Evolutionary conservation across 1,284 basidiomycete genomes (phyloP).

Genomic region (Vanrija pseudolonga): DNA sequence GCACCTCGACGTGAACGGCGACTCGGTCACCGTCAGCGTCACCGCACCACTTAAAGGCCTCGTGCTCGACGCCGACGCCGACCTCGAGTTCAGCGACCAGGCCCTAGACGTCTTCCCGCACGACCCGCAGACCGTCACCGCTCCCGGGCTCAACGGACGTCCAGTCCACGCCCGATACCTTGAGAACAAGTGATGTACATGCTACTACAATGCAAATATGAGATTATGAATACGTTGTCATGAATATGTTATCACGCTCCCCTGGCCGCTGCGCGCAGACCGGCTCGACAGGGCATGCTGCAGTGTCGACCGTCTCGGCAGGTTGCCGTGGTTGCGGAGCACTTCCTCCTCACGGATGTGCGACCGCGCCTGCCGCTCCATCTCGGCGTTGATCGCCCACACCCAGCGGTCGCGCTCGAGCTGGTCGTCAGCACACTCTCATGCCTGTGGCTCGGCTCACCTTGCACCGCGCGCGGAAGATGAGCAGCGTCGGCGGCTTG

Average conservation of each 20-base stretch:
- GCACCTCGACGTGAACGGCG: slow-evolving; percentile 51
- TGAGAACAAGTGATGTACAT: neutral
- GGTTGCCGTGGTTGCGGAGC: slow-evolving; percentile 30
- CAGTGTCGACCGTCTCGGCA: slow-evolving; percentile 20
- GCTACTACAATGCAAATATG: too few relatives aligned
- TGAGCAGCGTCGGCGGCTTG: slow-evolving; percentile 25
- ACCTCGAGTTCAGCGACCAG: slow-evolving; percentile 64
- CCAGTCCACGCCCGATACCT: neutral
- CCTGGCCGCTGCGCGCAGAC: neutral
- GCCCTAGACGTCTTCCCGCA: slow-evolving; percentile 78
- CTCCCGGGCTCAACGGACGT: slow-evolving; percentile 54
- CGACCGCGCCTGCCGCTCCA: slow-evolving; percentile 39
- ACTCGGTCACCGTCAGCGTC: slow-evolving; percentile 60
- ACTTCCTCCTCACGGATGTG: slow-evolving; percentile 29
- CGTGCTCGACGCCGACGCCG: slow-evolving; percentile 66
- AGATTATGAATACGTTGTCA: too few relatives aligned
- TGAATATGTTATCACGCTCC: too few relatives aligned
- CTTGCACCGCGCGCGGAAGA: slow-evolving; percentile 45
- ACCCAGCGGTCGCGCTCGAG: slow-evolving; percentile 50
- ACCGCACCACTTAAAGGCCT: slow-evolving; percentile 72
- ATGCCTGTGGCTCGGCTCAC: slow-evolving; percentile 28
- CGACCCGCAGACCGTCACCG: slow-evolving; percentile 64
- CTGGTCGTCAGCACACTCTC: slow-evolving; percentile 19
- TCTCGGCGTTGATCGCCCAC: slow-evolving; percentile 47
- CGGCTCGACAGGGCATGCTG: neutral